phyloP scores from a whole-genome alignment of 305 asterid species.

The Petunia hybrid region DNA sequence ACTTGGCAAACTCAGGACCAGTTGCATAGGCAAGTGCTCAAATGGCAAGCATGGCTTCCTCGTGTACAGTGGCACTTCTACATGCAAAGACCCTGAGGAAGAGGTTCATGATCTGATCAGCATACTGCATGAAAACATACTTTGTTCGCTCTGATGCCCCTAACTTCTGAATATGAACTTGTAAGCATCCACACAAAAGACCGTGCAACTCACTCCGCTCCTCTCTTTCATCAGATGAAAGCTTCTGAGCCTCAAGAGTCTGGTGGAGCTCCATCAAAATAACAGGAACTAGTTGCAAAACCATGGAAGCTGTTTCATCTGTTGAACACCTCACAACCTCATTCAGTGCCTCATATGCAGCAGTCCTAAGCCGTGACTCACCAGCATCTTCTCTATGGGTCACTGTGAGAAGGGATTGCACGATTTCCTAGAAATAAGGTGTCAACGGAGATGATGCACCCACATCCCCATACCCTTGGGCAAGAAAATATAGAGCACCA shows the following conservation, averaged over 20 bases:
- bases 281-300: slow-evolving; percentile 77
- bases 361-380: slow-evolving; percentile 81
- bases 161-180: slow-evolving; percentile 84
- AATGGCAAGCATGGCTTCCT: slow-evolving; percentile 96
- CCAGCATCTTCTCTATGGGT: slow-evolving; percentile 88
- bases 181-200: slow-evolving; percentile 88
- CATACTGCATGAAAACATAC: slow-evolving; percentile 70
- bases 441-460: slow-evolving; percentile 71
- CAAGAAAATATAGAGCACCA: slow-evolving; percentile 91
- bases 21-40: slow-evolving; percentile 89
- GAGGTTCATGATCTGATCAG: slow-evolving; percentile 89
- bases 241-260: slow-evolving; percentile 76
- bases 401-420: slow-evolving; percentile 75
- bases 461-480: slow-evolving; percentile 82
- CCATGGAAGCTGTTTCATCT: slow-evolving; percentile 79
- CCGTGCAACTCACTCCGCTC: slow-evolving; percentile 86
- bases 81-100: slow-evolving; percentile 83
- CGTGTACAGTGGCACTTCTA: slow-evolving; percentile 89
- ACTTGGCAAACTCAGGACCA: slow-evolving; percentile 76
- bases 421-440: slow-evolving; percentile 81
- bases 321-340: slow-evolving; percentile 91
- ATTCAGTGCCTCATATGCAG: slow-evolving; percentile 89
- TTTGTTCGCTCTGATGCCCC: slow-evolving; percentile 71
- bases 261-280: slow-evolving; percentile 88
- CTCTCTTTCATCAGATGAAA: slow-evolving; percentile 87